Percentiles rank a stretch among this genome's conserved stretches.
Conservation (phyloP, 2,329 filamentous ascomycete species). For the Orbilia oligospora region DNA sequence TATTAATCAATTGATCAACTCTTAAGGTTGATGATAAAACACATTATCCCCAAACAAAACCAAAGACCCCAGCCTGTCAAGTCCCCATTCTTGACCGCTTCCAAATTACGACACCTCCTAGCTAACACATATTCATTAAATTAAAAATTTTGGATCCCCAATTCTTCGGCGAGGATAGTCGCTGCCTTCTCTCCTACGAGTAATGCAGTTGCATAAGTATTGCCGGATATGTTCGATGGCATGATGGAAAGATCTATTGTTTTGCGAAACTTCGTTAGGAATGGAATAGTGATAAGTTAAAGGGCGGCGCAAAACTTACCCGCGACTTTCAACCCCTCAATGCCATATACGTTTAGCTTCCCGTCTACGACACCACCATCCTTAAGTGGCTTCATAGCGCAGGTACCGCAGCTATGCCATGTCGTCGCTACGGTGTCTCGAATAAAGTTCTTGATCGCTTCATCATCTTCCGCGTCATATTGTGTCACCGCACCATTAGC, state of each 20-base stretch:
- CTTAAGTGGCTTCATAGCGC: conserved; percentile 69
- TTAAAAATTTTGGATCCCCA: conserved; percentile 62
- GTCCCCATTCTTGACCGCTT: neutral
- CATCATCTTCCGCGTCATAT: conserved; percentile 71
- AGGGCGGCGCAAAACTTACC: conserved; percentile 64
- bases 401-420: conserved; percentile 70
- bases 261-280: neutral
- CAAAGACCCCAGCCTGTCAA: neutral
- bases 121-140: neutral
- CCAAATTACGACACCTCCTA: too few relatives aligned
- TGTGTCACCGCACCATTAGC: conserved; percentile 61
- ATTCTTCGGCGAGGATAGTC: conserved; percentile 65
- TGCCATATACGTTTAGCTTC: conserved; percentile 69
- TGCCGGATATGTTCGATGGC: conserved; percentile 65
- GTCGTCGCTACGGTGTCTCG: conserved; percentile 67
- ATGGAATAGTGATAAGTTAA: neutral
- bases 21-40: too few relatives aligned
- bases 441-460: conserved; percentile 69
- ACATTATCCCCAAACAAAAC: neutral
- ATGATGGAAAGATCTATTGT: conserved; percentile 63
- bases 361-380: conserved; percentile 69
- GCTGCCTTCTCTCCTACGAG: conserved; percentile 69
- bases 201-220: conserved; percentile 70
- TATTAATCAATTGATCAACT: too few relatives aligned
- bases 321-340: conserved; percentile 67